Evolutionary conservation across 345 rosid genomes (phyloP).

Genomic region (Eucalyptus virginea): DNA sequence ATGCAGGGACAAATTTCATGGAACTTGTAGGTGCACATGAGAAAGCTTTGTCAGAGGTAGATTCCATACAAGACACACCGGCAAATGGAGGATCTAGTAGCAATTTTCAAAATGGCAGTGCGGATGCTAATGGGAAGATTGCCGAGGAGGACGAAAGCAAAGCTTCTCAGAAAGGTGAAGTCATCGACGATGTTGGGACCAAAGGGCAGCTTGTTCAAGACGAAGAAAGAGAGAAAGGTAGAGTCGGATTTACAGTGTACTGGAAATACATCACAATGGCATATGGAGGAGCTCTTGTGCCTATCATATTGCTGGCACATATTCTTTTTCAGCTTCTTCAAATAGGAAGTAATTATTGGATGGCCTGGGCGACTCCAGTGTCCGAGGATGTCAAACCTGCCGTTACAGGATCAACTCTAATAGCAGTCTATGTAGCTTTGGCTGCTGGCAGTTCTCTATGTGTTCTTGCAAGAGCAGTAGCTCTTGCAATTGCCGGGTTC

Average conservation of each 20-base stretch:
- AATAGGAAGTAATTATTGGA: slow-evolving; percentile 76
- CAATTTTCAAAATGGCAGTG: background rate
- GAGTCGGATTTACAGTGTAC: slow-evolving; percentile 62
- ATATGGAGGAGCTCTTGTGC: slow-evolving; percentile 57
- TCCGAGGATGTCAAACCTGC: slow-evolving; percentile 32
- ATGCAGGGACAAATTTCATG: slow-evolving; percentile 52
- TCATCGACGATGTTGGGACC: slow-evolving; percentile 3
- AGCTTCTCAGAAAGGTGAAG: background rate
- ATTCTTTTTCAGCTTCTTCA: slow-evolving; percentile 44
- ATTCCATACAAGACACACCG: slow-evolving; percentile 7
- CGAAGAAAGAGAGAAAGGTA: slow-evolving; percentile 84
- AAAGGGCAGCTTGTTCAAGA: slow-evolving; percentile 73
- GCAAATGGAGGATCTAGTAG: background rate
- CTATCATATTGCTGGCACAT: slow-evolving; percentile 41
- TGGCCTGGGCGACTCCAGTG: slow-evolving; percentile 63
- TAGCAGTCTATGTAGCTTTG: slow-evolving; percentile 40
- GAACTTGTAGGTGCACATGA: slow-evolving; percentile 73
- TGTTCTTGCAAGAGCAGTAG: slow-evolving; percentile 22
- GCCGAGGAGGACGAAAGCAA: background rate
- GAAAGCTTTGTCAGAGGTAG: slow-evolving; percentile 46
- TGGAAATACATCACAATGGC: slow-evolving; percentile 54
- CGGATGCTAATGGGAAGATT: background rate
- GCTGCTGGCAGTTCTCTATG: slow-evolving; percentile 48
- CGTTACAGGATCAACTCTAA: slow-evolving; percentile 21
- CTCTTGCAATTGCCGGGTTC: slow-evolving; percentile 34